Base-by-base conservation (phyloP, 75 land plant genomes). In the Picea glauca region DNA sequence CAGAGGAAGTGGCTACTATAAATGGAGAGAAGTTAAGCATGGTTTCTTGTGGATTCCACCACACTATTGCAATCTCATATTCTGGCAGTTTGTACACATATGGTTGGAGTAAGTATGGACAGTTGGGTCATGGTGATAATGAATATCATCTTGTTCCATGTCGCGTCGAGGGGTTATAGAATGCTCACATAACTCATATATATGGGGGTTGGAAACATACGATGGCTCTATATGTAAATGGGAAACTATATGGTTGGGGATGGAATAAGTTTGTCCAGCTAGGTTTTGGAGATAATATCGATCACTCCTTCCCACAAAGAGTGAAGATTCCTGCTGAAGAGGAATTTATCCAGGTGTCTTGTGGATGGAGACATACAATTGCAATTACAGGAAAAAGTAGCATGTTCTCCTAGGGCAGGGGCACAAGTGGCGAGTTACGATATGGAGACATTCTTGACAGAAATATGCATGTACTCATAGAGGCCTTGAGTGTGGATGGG, bases 51-150 rank as follows among this genome's bases (percentile, higher is more conserved):
- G 99, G 99, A 58, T 97, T 98, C 98, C 87, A 98, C n/a, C 99
- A 97, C 77, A 94, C 99, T 4, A 94, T 97, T 77, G 85, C 91
- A 43, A 93, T 97, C 33, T 84, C 98, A 17, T 81, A 87, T 30
- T 83, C 90, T 46, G 98, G 99, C 40, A 75, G 78, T 20, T 81
- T 97, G 60, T 94, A 88, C 80, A 93, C 98, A 9, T 93, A 88
- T 81, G 99, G 99, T 26, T 97, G 99, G 99, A 97, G 96, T 87
- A 97, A 97, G 79, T 97, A 94, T 87, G 99, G 99, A 58, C 99
- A 97, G 80, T 92, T 97, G 59, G 99, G 99, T 7, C 98, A 97
- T 86, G 99, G 99, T 58, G 92, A 95, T 26, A 88, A 88, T 86
- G 88, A 90, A 78, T 98, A 97, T 76, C 98, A 87, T 77, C 94